Percentiles rank a stretch among this genome's conserved stretches.
These are phyloP conservation scores for Endotrypanum monterogeii DNA, from an alignment of 208 protist genomes.

Conservation along the genomic window DNA sequence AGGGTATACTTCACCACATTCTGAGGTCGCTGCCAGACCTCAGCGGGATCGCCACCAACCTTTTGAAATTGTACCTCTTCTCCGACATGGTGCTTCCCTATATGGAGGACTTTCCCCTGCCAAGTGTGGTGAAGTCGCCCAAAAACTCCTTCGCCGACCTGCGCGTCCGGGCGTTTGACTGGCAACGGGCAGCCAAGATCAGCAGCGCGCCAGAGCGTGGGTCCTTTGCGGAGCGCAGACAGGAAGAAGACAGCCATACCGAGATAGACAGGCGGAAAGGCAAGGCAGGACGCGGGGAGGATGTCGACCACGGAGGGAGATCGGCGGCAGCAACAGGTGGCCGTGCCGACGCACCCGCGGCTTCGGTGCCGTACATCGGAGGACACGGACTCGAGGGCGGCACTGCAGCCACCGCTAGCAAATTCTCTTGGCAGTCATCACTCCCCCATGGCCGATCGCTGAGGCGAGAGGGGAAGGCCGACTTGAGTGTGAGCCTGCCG, in stretches of 20 bases:
- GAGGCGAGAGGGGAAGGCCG: background rate
- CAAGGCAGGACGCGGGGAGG: background rate
- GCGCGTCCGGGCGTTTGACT: constrained; percentile 63
- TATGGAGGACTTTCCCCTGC: constrained; percentile 88
- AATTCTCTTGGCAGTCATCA: background rate
- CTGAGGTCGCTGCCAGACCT: constrained; percentile 77
- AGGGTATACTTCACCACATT: constrained; percentile 76
- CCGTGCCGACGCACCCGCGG: background rate
- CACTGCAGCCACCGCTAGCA: background rate
- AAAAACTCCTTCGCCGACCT: constrained; percentile 22
- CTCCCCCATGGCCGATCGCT: background rate
- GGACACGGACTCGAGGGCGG: background rate
- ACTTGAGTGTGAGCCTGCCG: too few relatives aligned
- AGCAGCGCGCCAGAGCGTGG: constrained; percentile 26
- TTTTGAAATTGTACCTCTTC: constrained; percentile 76
- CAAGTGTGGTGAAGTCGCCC: constrained; percentile 65
- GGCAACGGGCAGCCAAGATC: constrained; percentile 48
- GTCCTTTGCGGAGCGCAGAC: too few relatives aligned
- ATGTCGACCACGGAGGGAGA: too few relatives aligned
- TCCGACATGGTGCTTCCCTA: constrained; percentile 78
- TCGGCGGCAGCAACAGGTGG: too few relatives aligned
- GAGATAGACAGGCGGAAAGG: too few relatives aligned
- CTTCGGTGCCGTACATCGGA: too few relatives aligned
- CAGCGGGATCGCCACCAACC: constrained; percentile 60
- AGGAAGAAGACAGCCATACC: background rate